phyloP scores from a whole-genome alignment of 2,329 filamentous ascomycete species.

The Sporothrix dimorphospora region DNA sequence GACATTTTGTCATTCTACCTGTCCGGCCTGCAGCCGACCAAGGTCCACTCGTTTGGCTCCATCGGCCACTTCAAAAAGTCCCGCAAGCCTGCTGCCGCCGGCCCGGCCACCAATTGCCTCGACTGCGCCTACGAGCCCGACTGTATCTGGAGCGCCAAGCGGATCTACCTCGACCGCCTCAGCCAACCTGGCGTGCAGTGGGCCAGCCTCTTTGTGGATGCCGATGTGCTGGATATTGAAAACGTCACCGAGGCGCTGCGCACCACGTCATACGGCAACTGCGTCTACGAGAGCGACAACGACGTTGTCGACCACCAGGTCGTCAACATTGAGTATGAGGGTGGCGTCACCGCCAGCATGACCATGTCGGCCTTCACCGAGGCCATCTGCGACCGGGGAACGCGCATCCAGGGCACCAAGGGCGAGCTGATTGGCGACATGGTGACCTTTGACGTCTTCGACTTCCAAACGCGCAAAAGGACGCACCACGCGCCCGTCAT shows the following conservation, averaged over 20 bases:
- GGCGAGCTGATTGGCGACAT: slow-evolving; percentile 17
- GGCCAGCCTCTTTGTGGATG: slow-evolving; percentile 3
- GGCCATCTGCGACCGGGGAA: slow-evolving; percentile 13
- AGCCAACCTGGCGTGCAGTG: slow-evolving; percentile 9
- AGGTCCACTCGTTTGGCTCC: slow-evolving; percentile 9
- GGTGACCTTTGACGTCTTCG: slow-evolving; percentile 13
- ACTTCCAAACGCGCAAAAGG: slow-evolving; percentile 4
- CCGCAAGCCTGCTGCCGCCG: neutral
- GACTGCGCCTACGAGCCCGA: slow-evolving; percentile 12
- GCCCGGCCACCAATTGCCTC: neutral
- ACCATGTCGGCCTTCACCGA: slow-evolving; percentile 19
- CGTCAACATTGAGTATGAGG: slow-evolving; percentile 14
- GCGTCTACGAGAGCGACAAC: slow-evolving; percentile 19
- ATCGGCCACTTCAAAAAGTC: slow-evolving; percentile 8
- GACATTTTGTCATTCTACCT: slow-evolving; percentile 17
- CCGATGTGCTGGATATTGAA: neutral
- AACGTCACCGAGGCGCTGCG: neutral
- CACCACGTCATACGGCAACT: neutral
- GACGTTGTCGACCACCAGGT: slow-evolving; percentile 18
- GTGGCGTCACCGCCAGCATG: slow-evolving; percentile 16
- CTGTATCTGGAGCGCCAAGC: slow-evolving; percentile 21
- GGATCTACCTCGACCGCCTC: slow-evolving; percentile 4
- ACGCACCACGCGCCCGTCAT: neutral
- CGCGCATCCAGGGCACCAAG: slow-evolving; percentile 16
- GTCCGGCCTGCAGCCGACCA: neutral